These are phyloP conservation scores for Suhomyces tanzawaensis DNA, from an alignment of 805 yeast species.

Conservation along the genomic window DNA sequence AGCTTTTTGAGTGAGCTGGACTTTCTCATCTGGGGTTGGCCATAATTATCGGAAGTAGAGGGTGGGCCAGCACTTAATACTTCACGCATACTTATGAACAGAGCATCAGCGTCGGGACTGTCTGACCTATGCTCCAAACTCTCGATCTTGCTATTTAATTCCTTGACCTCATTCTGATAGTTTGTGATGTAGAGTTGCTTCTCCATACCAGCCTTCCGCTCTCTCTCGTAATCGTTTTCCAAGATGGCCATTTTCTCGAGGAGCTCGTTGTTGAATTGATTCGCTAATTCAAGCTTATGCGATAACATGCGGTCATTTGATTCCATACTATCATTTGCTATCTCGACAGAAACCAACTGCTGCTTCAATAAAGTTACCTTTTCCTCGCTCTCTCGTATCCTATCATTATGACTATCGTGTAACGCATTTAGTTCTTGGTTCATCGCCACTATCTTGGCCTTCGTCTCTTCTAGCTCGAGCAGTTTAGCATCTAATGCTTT, in stretches of 20 bases:
- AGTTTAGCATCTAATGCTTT: conserved; percentile 17
- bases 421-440: conserved; percentile 20
- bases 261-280: conserved; percentile 40
- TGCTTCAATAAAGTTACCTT: conserved; percentile 23
- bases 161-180: conserved; percentile 29
- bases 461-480: conserved; percentile 17
- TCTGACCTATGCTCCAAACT: conserved; percentile 2
- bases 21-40: conserved; percentile 8
- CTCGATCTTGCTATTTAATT: conserved; percentile 13
- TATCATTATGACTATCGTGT: conserved; percentile 11
- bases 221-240: conserved; percentile 40
- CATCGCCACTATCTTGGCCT: conserved; percentile 13
- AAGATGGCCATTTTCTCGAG: conserved; percentile 41
- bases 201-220: conserved; percentile 22
- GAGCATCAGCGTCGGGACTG: conserved; percentile 14
- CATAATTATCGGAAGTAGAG: conserved; percentile 2
- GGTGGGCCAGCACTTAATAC: conserved; percentile 28
- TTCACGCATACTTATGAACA: conserved; percentile 25
- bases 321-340: conserved; percentile 41
- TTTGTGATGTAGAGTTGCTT: conserved; percentile 27
- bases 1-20: conserved; percentile 32
- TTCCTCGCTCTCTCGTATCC: conserved; percentile 17
- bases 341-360: conserved; percentile 39
- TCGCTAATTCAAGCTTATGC: conserved; percentile 32
- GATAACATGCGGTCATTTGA: conserved; percentile 35